Conservation (phyloP, 176 grass and related monocot genomes). For the Oryza glaberrima region DNA sequence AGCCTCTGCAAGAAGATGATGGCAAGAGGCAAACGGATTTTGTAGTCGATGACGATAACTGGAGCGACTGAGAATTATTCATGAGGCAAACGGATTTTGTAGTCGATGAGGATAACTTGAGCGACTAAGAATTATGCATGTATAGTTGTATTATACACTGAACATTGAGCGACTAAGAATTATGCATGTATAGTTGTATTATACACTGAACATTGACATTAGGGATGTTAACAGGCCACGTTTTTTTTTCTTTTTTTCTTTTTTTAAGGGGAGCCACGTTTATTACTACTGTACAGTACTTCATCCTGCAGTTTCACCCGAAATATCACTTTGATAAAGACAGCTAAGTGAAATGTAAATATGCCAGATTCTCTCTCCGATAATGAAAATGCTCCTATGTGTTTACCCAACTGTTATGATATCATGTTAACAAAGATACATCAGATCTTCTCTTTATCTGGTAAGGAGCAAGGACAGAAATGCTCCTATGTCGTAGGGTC, state of each 20-base stretch:
- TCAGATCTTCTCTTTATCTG: too few species aligned
- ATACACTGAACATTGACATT: constrained; percentile 19
- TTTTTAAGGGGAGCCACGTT: neutral
- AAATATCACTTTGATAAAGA: neutral
- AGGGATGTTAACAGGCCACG: constrained; percentile 18
- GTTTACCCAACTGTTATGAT: neutral
- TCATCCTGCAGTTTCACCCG: neutral
- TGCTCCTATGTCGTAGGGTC: too few species aligned
- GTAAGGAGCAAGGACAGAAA: neutral
- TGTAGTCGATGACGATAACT: constrained; percentile 76
- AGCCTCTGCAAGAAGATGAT: constrained; percentile 62
- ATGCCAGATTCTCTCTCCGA: neutral
- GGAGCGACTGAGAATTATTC: constrained; percentile 66
- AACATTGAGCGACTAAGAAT: neutral
- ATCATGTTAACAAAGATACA: neutral
- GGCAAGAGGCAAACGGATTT: constrained; percentile 36
- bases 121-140: too few species aligned
- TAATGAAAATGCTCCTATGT: too few species aligned
- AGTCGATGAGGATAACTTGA: too few species aligned
- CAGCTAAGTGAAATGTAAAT: neutral
- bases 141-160: too few species aligned
- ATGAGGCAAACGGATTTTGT: neutral
- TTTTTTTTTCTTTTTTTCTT: neutral
- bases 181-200: constrained; percentile 29
- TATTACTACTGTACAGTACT: neutral